Conservation (phyloP, 1,284 basidiomycete genomes). For the Tilletia walkeri region DNA sequence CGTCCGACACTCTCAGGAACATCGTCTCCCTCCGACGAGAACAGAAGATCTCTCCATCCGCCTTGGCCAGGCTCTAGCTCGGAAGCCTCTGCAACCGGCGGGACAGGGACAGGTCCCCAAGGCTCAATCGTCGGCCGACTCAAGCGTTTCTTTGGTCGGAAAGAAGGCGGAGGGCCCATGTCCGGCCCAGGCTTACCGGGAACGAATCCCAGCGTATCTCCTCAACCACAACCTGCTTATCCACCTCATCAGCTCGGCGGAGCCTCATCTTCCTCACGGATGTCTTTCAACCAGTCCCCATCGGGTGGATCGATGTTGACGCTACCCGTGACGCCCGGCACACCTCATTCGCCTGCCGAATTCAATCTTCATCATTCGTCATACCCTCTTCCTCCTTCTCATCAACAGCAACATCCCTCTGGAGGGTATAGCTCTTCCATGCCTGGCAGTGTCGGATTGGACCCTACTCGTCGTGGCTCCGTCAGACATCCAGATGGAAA, state of each 20-base stretch:
- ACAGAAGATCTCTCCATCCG: background rate
- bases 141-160: background rate
- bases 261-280: no score
- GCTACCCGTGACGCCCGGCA: slow-evolving; percentile 5
- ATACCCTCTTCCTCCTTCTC: background rate
- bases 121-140: background rate
- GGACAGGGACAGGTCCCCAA: background rate
- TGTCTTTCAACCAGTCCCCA: background rate
- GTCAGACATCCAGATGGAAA: background rate
- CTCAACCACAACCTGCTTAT: no score
- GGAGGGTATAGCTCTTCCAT: background rate
- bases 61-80: slow-evolving; percentile 3
- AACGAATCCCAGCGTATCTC: no score
- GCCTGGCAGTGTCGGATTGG: background rate
- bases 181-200: background rate
- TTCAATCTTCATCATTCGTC: background rate
- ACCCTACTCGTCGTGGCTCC: background rate
- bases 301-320: slow-evolving; percentile 9
- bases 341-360: slow-evolving; percentile 7
- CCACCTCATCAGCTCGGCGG: no score
- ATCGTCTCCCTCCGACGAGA: slow-evolving; percentile 5
- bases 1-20: background rate
- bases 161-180: background rate
- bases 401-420: background rate
- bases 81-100: background rate